A percentile compares a stretch with the other conserved stretches of the same genome.
Conservation (phyloP, 257 asterid genomes). For the Solanum chiquidenum region DNA sequence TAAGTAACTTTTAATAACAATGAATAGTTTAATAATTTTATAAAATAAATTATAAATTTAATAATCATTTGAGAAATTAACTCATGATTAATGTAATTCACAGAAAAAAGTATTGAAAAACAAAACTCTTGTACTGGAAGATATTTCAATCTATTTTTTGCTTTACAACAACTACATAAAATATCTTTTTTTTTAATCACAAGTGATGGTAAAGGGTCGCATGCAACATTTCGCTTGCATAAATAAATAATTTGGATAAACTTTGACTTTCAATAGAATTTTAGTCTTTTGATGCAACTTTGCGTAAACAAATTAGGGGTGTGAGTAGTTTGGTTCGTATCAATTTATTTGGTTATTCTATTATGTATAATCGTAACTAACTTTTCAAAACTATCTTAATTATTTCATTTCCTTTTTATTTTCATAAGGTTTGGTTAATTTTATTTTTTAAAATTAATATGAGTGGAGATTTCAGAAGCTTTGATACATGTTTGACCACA, state of each 20-base stretch:
- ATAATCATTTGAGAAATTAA: neutral
- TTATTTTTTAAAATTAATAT: too few species aligned
- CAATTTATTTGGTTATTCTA: too few species aligned
- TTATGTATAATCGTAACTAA: too few species aligned
- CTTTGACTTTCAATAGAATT: neutral
- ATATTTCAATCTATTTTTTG: neutral
- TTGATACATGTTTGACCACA: neutral
- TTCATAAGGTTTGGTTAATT: neutral
- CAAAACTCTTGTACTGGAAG: neutral
- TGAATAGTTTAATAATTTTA: neutral
- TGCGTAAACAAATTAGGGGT: too few species aligned
- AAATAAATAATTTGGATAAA: neutral
- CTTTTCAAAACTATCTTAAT: neutral
- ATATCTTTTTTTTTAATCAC: neutral
- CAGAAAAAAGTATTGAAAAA: neutral
- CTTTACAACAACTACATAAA: neutral
- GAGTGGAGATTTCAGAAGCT: neutral
- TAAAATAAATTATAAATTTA: neutral
- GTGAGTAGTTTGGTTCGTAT: neutral
- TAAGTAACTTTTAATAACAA: neutral
- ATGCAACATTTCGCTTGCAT: neutral
- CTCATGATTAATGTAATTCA: neutral
- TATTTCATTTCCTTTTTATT: too few species aligned
- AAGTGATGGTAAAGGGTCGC: neutral
- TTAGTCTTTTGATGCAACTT: too few species aligned